These are phyloP conservation scores for Auricularia sp. DNA, from an alignment of 768 basidiomycete species.

Conservation along the genomic window DNA sequence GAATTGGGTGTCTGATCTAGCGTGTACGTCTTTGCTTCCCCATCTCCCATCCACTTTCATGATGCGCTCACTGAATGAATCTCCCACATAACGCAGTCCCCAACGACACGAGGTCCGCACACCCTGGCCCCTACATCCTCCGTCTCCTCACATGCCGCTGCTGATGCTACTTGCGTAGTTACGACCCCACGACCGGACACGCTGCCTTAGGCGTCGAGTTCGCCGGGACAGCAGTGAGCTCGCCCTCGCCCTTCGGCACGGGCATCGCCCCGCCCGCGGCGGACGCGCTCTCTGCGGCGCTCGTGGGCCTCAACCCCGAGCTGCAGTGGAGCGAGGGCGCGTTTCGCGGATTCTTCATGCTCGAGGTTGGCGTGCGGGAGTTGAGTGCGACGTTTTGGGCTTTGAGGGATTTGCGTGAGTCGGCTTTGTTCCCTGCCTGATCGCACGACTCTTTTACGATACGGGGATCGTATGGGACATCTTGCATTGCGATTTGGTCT, in stretches of 20 bases:
- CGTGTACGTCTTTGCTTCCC: constrained; percentile 28
- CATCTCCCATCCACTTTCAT: background rate
- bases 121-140: too few species aligned
- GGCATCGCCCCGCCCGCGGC: constrained; percentile 30
- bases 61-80: background rate
- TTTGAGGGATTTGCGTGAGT: constrained; percentile 39
- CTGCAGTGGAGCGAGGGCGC: constrained; percentile 55
- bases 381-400: constrained; percentile 46
- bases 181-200: constrained; percentile 37
- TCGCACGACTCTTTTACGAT: too few species aligned
- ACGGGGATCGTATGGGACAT: too few species aligned
- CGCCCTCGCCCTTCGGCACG: constrained; percentile 36
- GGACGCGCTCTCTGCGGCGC: constrained; percentile 28
- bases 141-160: too few species aligned
- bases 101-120: constrained; percentile 32
- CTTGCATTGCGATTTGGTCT: background rate
- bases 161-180: constrained; percentile 29
- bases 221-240: constrained; percentile 51
- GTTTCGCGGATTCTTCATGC: constrained; percentile 49
- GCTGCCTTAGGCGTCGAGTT: constrained; percentile 52
- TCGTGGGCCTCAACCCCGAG: constrained; percentile 36
- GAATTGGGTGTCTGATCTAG: constrained; percentile 51
- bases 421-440: too few species aligned
- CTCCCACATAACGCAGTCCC: constrained; percentile 26
- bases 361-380: constrained; percentile 34